Evolutionary conservation across 768 basidiomycete species (phyloP).

Genomic region (Lyophyllum atratum): DNA sequence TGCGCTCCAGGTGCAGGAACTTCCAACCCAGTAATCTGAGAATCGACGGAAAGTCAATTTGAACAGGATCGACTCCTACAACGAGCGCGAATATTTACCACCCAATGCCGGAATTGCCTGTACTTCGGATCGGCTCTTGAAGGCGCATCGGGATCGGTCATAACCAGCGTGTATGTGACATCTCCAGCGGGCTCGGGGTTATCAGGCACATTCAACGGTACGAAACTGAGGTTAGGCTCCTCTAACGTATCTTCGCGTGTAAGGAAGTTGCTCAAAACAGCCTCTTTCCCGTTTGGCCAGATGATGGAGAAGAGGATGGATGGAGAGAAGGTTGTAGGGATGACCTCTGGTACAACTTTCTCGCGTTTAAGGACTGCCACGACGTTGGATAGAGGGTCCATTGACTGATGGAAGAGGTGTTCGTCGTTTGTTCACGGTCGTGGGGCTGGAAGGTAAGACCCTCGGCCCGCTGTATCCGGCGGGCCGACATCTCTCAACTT

Average conservation of each 20-base stretch:
- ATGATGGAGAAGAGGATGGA: constrained; percentile 44
- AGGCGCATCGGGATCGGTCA: constrained; percentile 64
- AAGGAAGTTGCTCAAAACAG: constrained; percentile 31
- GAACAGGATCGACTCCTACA: constrained; percentile 2
- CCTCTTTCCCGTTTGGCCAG: constrained; percentile 42
- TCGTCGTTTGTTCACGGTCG: not conserved
- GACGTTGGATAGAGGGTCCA: constrained; percentile 36
- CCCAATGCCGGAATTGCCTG: constrained; percentile 58
- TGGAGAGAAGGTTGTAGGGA: constrained; percentile 39
- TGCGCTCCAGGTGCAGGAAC: constrained; percentile 22
- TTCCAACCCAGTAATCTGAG: constrained; percentile 38
- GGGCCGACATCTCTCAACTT: not conserved
- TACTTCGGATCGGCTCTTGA: constrained; percentile 48
- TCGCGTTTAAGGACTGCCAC: constrained; percentile 34
- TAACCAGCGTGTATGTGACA: constrained; percentile 51
- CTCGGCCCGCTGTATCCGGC: not conserved
- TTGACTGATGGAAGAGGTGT: not conserved
- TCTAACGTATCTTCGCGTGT: constrained; percentile 38
- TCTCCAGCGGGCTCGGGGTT: constrained; percentile 20
- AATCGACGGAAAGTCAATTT: not conserved
- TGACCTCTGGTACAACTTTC: constrained; percentile 48
- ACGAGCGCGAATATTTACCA: constrained; percentile 35
- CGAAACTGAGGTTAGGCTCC: constrained; percentile 51
- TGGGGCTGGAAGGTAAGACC: not conserved
- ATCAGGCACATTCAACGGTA: constrained; percentile 38